Evolutionary conservation across 345 rosid genomes (phyloP).

Genomic region (Hypericum androsaemum): DNA sequence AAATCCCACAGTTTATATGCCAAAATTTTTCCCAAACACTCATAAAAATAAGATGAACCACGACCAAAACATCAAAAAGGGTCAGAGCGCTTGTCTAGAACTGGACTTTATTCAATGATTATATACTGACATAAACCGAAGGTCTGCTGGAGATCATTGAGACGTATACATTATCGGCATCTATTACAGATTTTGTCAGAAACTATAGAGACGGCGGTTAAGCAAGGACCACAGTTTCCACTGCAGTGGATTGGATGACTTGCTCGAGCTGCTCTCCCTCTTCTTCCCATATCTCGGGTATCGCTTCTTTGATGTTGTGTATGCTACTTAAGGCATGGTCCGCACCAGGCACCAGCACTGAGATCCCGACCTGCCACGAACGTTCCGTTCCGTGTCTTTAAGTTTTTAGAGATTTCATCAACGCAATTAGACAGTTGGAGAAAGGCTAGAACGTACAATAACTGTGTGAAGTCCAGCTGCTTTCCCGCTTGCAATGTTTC

Average conservation of each 20-base stretch:
- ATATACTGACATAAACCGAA: too few species aligned
- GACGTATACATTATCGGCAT: too few species aligned
- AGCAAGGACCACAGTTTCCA: conserved; percentile 58
- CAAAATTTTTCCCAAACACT: too few species aligned
- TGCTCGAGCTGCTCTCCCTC: conserved; percentile 43
- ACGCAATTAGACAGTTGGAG: not conserved
- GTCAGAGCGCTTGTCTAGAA: too few species aligned
- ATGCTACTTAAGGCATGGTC: conserved; percentile 68
- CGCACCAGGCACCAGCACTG: conserved; percentile 53
- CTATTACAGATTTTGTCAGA: too few species aligned
- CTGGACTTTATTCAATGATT: too few species aligned
- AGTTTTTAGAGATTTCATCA: too few species aligned
- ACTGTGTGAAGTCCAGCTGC: conserved; percentile 66
- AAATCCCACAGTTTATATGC: too few species aligned
- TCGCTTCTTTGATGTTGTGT: conserved; percentile 74
- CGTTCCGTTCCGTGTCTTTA: too few species aligned
- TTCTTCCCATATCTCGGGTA: conserved; percentile 71
- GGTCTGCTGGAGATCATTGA: too few species aligned
- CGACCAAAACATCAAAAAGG: too few species aligned
- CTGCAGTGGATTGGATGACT: conserved; percentile 41
- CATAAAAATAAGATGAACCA: too few species aligned
- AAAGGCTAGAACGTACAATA: conserved; percentile 34
- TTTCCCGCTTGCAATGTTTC: conserved; percentile 74
- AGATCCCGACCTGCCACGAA: conserved; percentile 59
- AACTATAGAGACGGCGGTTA: conserved; percentile 9